Conservation (phyloP, 768 basidiomycete genomes). For the Kwoniella sp. region DNA sequence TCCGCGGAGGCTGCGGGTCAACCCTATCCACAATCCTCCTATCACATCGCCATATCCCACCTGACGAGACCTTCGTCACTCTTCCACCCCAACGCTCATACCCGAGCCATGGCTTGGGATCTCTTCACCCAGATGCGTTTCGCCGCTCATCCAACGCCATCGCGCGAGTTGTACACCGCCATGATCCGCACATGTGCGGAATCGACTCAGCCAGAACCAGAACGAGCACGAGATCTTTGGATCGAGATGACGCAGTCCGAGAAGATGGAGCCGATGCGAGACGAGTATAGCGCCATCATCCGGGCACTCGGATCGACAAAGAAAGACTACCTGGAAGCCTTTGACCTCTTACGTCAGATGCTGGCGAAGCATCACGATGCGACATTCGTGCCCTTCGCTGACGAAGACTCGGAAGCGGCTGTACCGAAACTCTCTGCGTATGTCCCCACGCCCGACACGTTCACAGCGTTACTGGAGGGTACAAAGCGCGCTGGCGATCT, state of each 20-base stretch:
- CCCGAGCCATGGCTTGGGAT: constrained; percentile 77
- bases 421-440: constrained; percentile 46
- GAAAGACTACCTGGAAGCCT: constrained; percentile 71
- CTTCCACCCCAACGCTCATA: constrained; percentile 47
- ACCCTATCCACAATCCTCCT: constrained; percentile 68
- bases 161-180: constrained; percentile 64
- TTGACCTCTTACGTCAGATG: constrained; percentile 83
- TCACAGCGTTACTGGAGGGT: constrained; percentile 80
- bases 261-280: constrained; percentile 59
- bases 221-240: constrained; percentile 88
- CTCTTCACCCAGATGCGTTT: constrained; percentile 95
- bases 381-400: constrained; percentile 35
- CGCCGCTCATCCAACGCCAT: constrained; percentile 78
- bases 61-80: constrained; percentile 54
- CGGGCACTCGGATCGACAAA: constrained; percentile 63
- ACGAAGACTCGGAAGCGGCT: constrained; percentile 34
- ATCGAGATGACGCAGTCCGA: constrained; percentile 80
- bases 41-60: constrained; percentile 61
- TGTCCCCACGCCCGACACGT: constrained; percentile 64
- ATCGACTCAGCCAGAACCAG: constrained; percentile 63
- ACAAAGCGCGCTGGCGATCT: constrained; percentile 83
- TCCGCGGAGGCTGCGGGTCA: constrained; percentile 63
- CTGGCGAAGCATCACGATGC: constrained; percentile 70
- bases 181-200: constrained; percentile 84
- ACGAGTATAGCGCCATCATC: constrained; percentile 77